phyloP scores from a whole-genome alignment of 1,139 yeast genomes.

The Geotrichum carabidarum region DNA sequence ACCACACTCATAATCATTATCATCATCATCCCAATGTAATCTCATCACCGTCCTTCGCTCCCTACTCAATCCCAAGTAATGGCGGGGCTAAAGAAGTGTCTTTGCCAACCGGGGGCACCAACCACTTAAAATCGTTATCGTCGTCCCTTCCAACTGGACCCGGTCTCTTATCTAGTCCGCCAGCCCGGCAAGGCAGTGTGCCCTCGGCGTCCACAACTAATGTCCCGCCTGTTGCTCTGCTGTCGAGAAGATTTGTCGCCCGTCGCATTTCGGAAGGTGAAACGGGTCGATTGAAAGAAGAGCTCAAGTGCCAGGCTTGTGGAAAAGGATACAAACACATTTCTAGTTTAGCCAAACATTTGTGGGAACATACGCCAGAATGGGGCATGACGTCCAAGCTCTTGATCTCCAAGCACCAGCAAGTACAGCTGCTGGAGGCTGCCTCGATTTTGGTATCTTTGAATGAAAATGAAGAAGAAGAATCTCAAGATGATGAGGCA shows the following conservation, averaged over 20 bases:
- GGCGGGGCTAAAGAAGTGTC: not conserved
- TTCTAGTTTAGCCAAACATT: conserved; percentile 67
- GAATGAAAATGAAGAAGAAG: conserved; percentile 49
- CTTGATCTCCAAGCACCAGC: conserved; percentile 82
- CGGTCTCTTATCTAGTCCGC: conserved; percentile 1
- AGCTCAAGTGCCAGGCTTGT: conserved; percentile 80
- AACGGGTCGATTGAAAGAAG: conserved; percentile 76
- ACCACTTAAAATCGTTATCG: conserved; percentile 3
- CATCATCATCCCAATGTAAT: not conserved
- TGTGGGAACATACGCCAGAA: conserved; percentile 88
- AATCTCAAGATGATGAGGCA: conserved; percentile 17
- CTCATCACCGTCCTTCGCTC: not conserved
- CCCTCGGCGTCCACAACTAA: conserved; percentile 24
- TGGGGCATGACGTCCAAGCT: conserved; percentile 83
- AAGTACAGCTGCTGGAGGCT: conserved; percentile 81
- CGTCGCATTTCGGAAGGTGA: conserved; percentile 82
- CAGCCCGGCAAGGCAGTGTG: not conserved
- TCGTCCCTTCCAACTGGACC: conserved; percentile 5
- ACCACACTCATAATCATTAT: conserved; percentile 1
- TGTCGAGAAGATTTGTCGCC: conserved; percentile 71
- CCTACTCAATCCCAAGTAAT: conserved; percentile 7
- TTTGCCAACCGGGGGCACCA: conserved; percentile 4
- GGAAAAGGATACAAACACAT: conserved; percentile 88
- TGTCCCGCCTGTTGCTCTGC: conserved; percentile 34
- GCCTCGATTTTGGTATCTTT: conserved; percentile 80